Evolutionary conservation across 1,284 basidiomycete genomes (phyloP), one percentile per base, ranked within the genome.

Genomic region (Peniophora sp.): DNA sequence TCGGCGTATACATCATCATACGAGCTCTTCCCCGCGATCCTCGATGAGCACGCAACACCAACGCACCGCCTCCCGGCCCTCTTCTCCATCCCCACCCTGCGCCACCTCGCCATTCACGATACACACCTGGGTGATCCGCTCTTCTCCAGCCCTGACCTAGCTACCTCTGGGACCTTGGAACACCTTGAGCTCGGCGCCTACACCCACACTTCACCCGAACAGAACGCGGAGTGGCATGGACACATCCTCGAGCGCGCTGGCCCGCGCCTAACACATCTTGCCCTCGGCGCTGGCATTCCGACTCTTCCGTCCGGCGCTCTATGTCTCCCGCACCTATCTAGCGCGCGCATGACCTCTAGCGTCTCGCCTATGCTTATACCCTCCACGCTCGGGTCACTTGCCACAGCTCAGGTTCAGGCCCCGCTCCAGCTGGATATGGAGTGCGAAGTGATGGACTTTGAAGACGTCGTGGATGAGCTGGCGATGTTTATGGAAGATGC

Each of bases 51-150:
- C 9, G 11, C 79, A 86, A 45, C 73, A 69, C n/a, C 73, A 87
- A 1, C 83, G 85, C 79, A 87, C 46, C 74, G 69, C 17, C 73
- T 88, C 2, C 83, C 85, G 2, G 77, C 75, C 14, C 76, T 88
- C 50, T 72, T 88, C 47, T 73, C 74, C 53, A 72, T 88, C 45
- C 74, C 78, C 3, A 71, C 76, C 47, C 75, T 88, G 41, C 74
- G 70, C 39, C 76, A 74, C 54, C 79, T 88, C 55, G 71, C 73
- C 49, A 79, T 88, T 56, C 76, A 74, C 48, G 83, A 86, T 59
- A 86, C 83, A 0, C 83, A 84, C 64, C 74, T 88, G 51, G 84
- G 84, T 23, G 79, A 83, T 63, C 69, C 70, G 36, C 68, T 68
- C 24, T 85, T 81, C 79, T 64, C 71, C 18, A 68, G 69, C 32